Evolutionary conservation across 371 early-diverging fungal species (phyloP).

Genomic region (Mucor lusitanicus): DNA sequence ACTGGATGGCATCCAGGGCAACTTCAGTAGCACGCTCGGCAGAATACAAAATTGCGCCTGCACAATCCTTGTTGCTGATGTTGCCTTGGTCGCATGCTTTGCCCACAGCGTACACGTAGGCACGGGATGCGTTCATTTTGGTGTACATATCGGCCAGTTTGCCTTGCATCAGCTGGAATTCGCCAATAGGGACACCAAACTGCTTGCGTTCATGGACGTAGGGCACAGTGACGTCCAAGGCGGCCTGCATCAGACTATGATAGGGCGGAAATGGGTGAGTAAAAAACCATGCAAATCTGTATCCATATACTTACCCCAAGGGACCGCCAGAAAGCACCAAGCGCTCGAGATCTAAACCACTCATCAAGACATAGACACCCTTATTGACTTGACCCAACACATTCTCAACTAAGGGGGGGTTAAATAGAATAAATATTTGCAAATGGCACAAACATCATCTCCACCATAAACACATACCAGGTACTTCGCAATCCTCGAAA

Average conservation of each 20-base stretch:
- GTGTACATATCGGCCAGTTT: conserved; percentile 98
- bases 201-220: conserved; percentile 92
- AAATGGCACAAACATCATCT: neutral
- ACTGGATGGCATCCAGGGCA: conserved; percentile 95
- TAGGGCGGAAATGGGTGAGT: too few relatives aligned
- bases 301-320: conserved; percentile 60
- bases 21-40: conserved; percentile 97
- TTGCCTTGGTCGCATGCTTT: conserved; percentile 85
- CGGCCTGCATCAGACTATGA: conserved; percentile 90
- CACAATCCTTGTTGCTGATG: conserved; percentile 90
- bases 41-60: conserved; percentile 93
- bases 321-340: conserved; percentile 95
- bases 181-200: conserved; percentile 84
- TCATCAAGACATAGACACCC: conserved; percentile 98
- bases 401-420: conserved; percentile 61
- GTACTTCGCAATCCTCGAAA: conserved; percentile 94
- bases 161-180: conserved; percentile 94
- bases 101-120: conserved; percentile 93
- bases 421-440: neutral
- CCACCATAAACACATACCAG: conserved; percentile 46
- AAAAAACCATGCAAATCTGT: too few relatives aligned
- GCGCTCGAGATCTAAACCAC: conserved; percentile 92
- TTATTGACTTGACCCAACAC: conserved; percentile 84
- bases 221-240: conserved; percentile 81
- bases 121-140: conserved; percentile 87